Base-by-base conservation (phyloP, 2,329 filamentous ascomycete genomes). In the Apiospora rasikravindrae region DNA sequence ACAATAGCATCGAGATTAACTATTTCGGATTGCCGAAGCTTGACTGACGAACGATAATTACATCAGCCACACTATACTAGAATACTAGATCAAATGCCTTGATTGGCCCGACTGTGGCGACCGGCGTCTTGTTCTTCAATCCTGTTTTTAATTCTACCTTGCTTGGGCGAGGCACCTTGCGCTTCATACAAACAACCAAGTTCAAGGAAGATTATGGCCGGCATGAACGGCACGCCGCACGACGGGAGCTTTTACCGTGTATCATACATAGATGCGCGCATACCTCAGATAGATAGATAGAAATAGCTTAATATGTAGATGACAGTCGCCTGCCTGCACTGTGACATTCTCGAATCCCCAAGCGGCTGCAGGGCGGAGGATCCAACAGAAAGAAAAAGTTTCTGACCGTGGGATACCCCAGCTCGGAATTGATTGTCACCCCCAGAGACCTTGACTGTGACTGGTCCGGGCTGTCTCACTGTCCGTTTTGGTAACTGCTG, bases 181-280 rank as follows among this genome's bases (percentile, higher is more conserved):
- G 44, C 44, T 45, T 40, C 57, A 37, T n/a, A 64, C 33, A 40
- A 24, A 64, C 33, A 64, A n/a, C 2, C 19, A 22, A 26, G 26
- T 19, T 26, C 29, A 16, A 40, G 19, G 29, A 2, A 40, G 33
- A n/a, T 13, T 11, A 19, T 40, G 57, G 57, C 6, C 33, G 57
- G 57, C 57, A 64, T 64, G 57, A 24, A 64, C 57, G 57, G 57
- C 57, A 64, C 33, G 57, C 53, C 53, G 53, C 53, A 37, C 53
- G 53, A 37, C 53, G 53, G 53, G 53, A 61, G 29, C 53, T 22
- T 37, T 37, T 37, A 29, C 53, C 53, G 53, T 61, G 53, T 61
- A 61, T 37, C 53, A 61, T 33, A 57, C 51, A 57, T 37, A 33
- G 33, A 49, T 49, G 22, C 53, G 33, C 22, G 33, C 53, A 61